phyloP scores from a whole-genome alignment of 75 land plant genomes.

The Ceratopteris richardii region DNA sequence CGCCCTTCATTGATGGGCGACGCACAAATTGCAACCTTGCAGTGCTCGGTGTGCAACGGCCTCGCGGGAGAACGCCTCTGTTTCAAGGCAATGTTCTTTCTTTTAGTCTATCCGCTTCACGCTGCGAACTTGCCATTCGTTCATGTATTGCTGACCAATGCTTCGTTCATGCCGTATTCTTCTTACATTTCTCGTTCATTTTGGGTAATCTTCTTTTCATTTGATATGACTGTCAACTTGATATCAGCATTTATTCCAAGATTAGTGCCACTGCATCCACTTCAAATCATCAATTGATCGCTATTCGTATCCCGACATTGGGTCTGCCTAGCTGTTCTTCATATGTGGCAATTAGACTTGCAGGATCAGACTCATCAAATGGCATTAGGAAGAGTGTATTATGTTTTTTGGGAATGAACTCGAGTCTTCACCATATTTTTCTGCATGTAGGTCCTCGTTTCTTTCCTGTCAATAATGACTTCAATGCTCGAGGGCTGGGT shows the following conservation, averaged over 20 bases:
- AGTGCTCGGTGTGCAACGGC: conserved; percentile 40
- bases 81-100: conserved; percentile 1
- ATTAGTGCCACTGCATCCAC: too few relatives aligned
- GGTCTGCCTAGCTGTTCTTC: too few relatives aligned
- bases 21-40: conserved; percentile 81
- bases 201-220: too few relatives aligned
- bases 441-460: neutral
- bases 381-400: neutral
- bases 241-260: too few relatives aligned
- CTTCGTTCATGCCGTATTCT: neutral
- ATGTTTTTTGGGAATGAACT: neutral
- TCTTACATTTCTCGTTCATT: neutral
- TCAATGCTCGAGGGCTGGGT: neutral
- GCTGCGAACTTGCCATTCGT: neutral
- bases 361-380: neutral
- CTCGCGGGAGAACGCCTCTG: conserved; percentile 17
- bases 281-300: too few relatives aligned
- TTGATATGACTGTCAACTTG: too few relatives aligned
- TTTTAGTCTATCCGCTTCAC: neutral
- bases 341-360: too few relatives aligned
- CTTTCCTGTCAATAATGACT: neutral
- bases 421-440: neutral
- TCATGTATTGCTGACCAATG: neutral
- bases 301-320: too few relatives aligned
- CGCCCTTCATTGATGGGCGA: conserved; percentile 69